Evolutionary conservation across 192 early-diverging fungal genomes (phyloP).

Genomic region (Pilobolus umbonatus): DNA sequence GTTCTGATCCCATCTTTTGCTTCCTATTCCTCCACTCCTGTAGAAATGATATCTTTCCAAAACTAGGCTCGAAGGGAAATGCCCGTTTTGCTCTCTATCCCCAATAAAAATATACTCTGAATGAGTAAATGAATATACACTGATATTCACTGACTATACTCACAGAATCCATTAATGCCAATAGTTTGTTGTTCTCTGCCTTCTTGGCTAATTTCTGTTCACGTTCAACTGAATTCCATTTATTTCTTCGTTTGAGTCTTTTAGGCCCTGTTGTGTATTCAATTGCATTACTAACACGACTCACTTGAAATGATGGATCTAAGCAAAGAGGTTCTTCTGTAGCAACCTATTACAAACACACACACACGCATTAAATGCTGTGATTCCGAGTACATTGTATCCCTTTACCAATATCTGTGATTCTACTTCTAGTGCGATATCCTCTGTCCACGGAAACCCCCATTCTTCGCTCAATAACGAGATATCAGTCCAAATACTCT

Average conservation of each 20-base stretch:
- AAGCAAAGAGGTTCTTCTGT: slow-evolving; percentile 63
- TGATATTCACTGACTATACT: not conserved
- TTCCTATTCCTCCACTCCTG: slow-evolving; percentile 68
- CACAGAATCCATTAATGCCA: slow-evolving; percentile 69
- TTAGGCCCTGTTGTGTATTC: slow-evolving; percentile 48
- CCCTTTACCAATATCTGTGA: slow-evolving; percentile 50
- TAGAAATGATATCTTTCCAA: slow-evolving; percentile 63
- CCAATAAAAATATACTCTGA: not conserved
- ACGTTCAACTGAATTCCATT: slow-evolving; percentile 67
- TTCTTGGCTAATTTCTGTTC: slow-evolving; percentile 64
- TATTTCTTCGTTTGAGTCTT: slow-evolving; percentile 53
- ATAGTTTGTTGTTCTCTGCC: slow-evolving; percentile 61
- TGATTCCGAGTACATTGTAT: not conserved
- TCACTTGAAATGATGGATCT: slow-evolving; percentile 65
- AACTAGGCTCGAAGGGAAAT: slow-evolving; percentile 63
- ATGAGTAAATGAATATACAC: not conserved
- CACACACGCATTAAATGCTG: not conserved
- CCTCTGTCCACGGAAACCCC: slow-evolving; percentile 41
- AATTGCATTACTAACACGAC: slow-evolving; percentile 64
- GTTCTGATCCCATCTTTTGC: slow-evolving; percentile 45
- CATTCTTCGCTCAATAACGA: slow-evolving; percentile 42
- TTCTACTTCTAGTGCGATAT: slow-evolving; percentile 58
- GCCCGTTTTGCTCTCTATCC: slow-evolving; percentile 32
- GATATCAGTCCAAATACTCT: slow-evolving; percentile 51
- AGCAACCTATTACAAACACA: slow-evolving; percentile 37